Percentiles rank a stretch among this genome's conserved stretches.
phyloP scores from a whole-genome alignment of 2,329 filamentous ascomycete species.

The Pyrenochaeta sp. region DNA sequence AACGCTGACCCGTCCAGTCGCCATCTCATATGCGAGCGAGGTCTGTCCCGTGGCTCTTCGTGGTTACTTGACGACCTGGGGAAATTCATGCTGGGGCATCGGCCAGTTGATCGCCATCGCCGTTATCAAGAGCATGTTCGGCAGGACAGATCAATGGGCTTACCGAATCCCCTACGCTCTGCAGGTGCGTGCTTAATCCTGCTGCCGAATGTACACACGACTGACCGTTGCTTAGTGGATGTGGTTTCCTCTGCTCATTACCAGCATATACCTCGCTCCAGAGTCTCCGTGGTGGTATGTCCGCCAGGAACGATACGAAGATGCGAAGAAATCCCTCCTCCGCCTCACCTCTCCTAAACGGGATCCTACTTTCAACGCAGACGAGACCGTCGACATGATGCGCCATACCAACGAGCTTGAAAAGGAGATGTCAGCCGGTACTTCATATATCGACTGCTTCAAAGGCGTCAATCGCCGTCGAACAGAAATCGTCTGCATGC shows the following conservation, averaged over 20 bases:
- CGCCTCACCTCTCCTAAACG: neutral
- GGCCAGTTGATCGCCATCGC: slow-evolving; percentile 72
- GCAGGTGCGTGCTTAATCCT: too few relatives aligned
- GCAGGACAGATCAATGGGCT: neutral
- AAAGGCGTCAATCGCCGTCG: neutral
- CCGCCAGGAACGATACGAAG: neutral
- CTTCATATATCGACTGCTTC: neutral
- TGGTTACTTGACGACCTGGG: slow-evolving; percentile 62
- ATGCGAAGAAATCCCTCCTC: neutral
- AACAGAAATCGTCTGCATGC: neutral
- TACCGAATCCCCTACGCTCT: neutral
- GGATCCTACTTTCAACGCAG: neutral
- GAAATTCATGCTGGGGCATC: slow-evolving; percentile 74
- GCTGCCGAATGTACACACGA: too few relatives aligned
- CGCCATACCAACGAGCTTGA: neutral
- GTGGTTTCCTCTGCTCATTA: neutral
- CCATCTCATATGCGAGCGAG: slow-evolving; percentile 36
- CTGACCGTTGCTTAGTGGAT: too few relatives aligned
- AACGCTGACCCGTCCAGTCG: too few relatives aligned
- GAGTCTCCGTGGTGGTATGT: neutral
- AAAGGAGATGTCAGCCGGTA: neutral
- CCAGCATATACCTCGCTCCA: neutral
- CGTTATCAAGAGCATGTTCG: slow-evolving; percentile 57
- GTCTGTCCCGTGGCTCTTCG: slow-evolving; percentile 73
- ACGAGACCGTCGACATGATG: neutral